Evolutionary conservation across 2,329 filamentous ascomycete genomes (phyloP), one percentile per base, ranked within the genome.

Genomic region (Monosporascus sp.): DNA sequence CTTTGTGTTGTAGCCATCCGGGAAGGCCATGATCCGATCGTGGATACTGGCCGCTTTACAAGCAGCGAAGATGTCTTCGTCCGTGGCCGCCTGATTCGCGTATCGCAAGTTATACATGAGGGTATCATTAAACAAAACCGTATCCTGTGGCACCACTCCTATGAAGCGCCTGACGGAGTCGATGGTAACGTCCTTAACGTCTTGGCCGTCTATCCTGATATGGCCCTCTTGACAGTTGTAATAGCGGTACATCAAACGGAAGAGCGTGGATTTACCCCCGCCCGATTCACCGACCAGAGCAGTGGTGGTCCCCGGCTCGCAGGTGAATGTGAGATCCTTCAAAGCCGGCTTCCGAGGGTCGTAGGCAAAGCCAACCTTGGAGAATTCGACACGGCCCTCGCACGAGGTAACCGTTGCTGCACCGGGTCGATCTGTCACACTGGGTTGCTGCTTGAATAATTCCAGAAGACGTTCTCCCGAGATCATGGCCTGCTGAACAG

Each of bases 271-370:
- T 71, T 99, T 99, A 60, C 94, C 94, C 54, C 94, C 94, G 46
- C 94, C 94, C 35, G 93, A 97, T 70, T 97, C 93, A 58, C 94
- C 94, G 18, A 99, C 94, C 58, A 99, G 86, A 1, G 94, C 94
- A 6, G 93, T 99, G 0, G 92, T 97, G 1, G 91, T 97, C 50
- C 94, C 94, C 2, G 94, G 92, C 18, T 77, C 75, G 69, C 92
- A 97, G 58, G 87, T 85, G 70, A 99, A 97, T 58, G 82, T 87
- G 48, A 99, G 79, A 46, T 91, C 86, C 58, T 88, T 85, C 57
- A 99, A 74, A 1, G 94, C 94, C 6, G 91, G 87, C 67, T 90
- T 92, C 50, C 91, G 88, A 51, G 82, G 76, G 68, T 97, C 91
- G 66, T 99, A 99, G 37, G 90, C 83, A 68, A 99, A 99, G 60